Percentiles rank a stretch among this genome's conserved stretches.
Conservation (phyloP, 2,329 filamentous ascomycete species). For the Stemphylium lycopersici region DNA sequence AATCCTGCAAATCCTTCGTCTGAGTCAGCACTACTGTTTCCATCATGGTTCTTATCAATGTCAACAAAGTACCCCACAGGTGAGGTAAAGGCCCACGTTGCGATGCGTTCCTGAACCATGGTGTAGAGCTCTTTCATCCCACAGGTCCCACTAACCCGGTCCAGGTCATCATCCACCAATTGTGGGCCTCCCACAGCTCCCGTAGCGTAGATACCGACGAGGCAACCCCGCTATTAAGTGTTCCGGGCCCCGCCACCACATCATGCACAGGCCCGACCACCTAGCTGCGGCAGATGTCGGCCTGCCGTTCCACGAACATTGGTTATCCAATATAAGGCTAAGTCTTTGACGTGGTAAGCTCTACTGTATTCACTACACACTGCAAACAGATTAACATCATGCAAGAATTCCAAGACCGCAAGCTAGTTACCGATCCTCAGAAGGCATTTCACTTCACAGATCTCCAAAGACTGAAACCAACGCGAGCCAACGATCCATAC, state of each 20-base stretch:
- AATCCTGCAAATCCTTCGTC: conserved; percentile 2
- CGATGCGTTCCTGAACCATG: conserved; percentile 9
- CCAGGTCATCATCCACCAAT: conserved; percentile 1
- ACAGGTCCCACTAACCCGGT: conserved; percentile 31
- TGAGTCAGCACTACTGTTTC: conserved; percentile 12
- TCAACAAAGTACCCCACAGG: conserved; percentile 17
- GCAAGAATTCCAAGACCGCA: conserved; percentile 43
- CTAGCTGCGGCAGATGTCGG: conserved; percentile 40
- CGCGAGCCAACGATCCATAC: conserved; percentile 48
- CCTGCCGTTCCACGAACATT: conserved; percentile 22
- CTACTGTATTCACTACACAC: conserved; percentile 1
- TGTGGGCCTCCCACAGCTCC: conserved; percentile 27
- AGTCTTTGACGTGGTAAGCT: conserved; percentile 17
- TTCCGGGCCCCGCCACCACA: conserved; percentile 42
- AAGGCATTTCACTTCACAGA: conserved; percentile 49
- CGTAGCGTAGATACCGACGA: conserved; percentile 21
- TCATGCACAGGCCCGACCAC: conserved; percentile 35
- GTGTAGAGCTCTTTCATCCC: conserved; percentile 7
- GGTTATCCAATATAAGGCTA: conserved; percentile 39
- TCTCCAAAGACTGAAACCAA: conserved; percentile 47
- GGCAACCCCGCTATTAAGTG: conserved; percentile 34
- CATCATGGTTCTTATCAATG: not conserved
- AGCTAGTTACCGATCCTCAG: conserved; percentile 45
- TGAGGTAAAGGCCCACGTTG: conserved; percentile 12
- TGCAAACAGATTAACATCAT: conserved; percentile 23